Evolutionary conservation across 345 rosid species (phyloP), one percentile per base, ranked within the genome.

Genomic region (Eucalyptus sp.): DNA sequence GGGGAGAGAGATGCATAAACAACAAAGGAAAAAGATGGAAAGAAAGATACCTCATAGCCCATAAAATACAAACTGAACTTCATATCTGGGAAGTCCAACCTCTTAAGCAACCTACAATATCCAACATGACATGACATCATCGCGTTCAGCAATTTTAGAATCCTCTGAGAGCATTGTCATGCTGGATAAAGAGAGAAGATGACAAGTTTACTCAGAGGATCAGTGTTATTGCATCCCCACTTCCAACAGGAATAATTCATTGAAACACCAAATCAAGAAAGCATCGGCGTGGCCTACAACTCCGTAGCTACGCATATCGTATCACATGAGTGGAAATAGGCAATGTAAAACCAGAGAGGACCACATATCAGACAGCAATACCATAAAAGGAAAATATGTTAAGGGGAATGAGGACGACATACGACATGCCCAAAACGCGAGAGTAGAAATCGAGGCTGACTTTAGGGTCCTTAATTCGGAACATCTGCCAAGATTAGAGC

Each of bases 371-470:
- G 43, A 76, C 83, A 2, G 48, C 58, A 49, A 60, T n/a, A 22
- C 44, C 71, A 81, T 44, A 24, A 43, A 88, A 76, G 15, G n/a
- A 37, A 33, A 44, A 51, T 27, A 62, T 48, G 13, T 25, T 37
- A 41, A 16, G 48, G n/a, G 76, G 48, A 66, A 86, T 25, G 27
- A 37, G 27, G 46, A 48, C 46, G 86, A 93, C 99, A 93, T 94
- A 97, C 99, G 98, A 94, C 99, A 97, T 96, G 91, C 99, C 99
- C 94, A 97, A 90, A 31, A 96, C 96, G 86, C 96, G 98, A 90
- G 99, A 94, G 91, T 96, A 96, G 89, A 96, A 97, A 89, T 96
- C 98, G 50, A 96, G 97, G 91, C 98, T 97, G 62, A 91, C 92
- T 92, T 96, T 96, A 10, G 99, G 99, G 90, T 98, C 99, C 94